Evolutionary conservation across 1,284 basidiomycete species (phyloP), one percentile per base, ranked within the genome.

Genomic region (Anthracocystis setariae): DNA sequence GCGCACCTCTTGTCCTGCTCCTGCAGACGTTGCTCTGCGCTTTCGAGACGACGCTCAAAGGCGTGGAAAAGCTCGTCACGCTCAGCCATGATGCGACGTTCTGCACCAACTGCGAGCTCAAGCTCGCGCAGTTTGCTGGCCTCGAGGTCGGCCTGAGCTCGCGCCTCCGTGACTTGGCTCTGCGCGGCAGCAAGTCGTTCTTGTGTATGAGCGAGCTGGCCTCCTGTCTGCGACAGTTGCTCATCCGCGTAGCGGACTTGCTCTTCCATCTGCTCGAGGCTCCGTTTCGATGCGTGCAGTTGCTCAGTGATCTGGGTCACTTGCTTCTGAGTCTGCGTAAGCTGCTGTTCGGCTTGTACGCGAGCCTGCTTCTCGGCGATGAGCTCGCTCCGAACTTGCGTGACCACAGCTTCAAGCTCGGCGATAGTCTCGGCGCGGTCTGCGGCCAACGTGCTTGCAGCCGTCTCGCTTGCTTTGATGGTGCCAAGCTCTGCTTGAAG

Each of bases 1-100:
- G 76, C 76, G 40, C 79, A 81, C 35, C 78, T 70, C 54, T 75
- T 64, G 54, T 82, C 78, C 42, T 78, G 73, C 40, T 74, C 75
- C 40, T 79, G 70, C 33, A 82, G 69, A n/a, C 74, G 69, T 56
- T 49, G 55, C 42, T 78, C 78, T 29, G 74, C 77, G 15, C 60
- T 68, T 33, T 78, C 73, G 37, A 74, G 73, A 8, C 76, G 66
- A 38, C 70, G 63, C 46, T 77, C 74, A 24, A 75, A 76, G 24
- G 66, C 73, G 35, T 72, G 62, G 38, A 74, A 74, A 43, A 81
- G 76, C 42, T 62, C 64, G 25, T 77, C 78, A 12, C 72, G 64
- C 38, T 77, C 70, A 7, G 50, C 54, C 69, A 76, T 76, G 33
- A 81, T 73, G 50, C 59, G 65, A 23, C 73, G 76, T 64, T 73